Evolutionary conservation across 1,139 yeast species (phyloP).

Genomic region (Debaryomyces sp.): DNA sequence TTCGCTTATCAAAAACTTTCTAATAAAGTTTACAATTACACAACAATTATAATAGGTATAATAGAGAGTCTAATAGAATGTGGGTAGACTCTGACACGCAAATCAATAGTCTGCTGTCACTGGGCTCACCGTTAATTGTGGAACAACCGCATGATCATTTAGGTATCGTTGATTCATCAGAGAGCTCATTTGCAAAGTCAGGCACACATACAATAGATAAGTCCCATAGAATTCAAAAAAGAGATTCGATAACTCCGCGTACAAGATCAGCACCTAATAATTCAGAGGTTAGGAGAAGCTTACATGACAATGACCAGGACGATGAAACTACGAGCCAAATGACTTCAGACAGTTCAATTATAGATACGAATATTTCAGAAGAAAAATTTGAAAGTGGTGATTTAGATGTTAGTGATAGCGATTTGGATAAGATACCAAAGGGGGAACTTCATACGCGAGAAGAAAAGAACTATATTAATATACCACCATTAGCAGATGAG

Average conservation of each 20-base stretch:
- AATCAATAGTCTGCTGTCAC: background rate
- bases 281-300: background rate
- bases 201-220: background rate
- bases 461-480: background rate
- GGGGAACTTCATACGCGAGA: background rate
- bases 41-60: background rate
- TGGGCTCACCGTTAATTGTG: background rate
- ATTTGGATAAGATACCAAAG: background rate
- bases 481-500: background rate
- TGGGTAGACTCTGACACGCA: conserved; percentile 3
- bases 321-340: background rate
- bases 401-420: background rate
- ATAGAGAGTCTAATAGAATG: background rate
- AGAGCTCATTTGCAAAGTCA: background rate
- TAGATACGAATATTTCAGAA: background rate
- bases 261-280: background rate
- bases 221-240: background rate
- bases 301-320: background rate
- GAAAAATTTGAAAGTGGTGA: background rate
- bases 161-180: background rate
- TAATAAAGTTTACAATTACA: background rate
- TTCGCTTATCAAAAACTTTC: background rate
- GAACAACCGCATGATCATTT: background rate
- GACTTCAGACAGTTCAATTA: background rate
- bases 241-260: background rate